Base-by-base conservation (phyloP, 768 basidiomycete genomes). In the Suillus subalutaceus region DNA sequence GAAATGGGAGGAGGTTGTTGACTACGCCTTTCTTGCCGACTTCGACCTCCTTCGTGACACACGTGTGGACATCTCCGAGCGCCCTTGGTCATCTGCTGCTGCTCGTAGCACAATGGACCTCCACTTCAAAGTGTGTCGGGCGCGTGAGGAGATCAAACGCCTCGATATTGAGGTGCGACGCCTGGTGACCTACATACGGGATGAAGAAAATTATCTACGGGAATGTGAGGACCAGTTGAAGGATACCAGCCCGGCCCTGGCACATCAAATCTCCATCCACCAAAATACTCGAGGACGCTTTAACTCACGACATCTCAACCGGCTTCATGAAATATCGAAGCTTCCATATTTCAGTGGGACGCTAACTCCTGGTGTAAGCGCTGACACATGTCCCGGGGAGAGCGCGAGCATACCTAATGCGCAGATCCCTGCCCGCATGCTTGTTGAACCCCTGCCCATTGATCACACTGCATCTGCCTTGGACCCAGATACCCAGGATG, bases 111-210 rank as follows among this genome's bases (percentile, higher is more conserved):
- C 66, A 0, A 74, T 73, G 63, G 67, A 70, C 26, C n/a, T 57
- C 1, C 69, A 68, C 44, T 77, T 72, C 66, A 68, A 70, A 52
- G 57, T 72, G 9, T 40, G 53, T 20, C 69, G 66, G 8, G 74
- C 76, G 0, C 23, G 63, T 4, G 73, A 74, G 50, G 74, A 77
- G 63, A 68, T 75, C 7, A 4, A 30, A 1, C 65, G 73, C 15
- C 59, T 72, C 35, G 68, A 75, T 52, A 57, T 72, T 7, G 74
- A 77, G 61, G 70, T 75, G 3, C 65, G 55, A 9, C 64, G 70
- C 1, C 60, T 77, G 2, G 26, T 65, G 16, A 74, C 72, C 1
- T 73, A 72, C 57, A 70, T 74, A 26, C 26, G 60, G 6, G 70
- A 73, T 23, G 60, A 66, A 32, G 66, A 69, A 8, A 57, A 56